These are phyloP conservation scores for Bromus sterilis DNA, from an alignment of 176 grass and related monocot species.

Conservation along the genomic window DNA sequence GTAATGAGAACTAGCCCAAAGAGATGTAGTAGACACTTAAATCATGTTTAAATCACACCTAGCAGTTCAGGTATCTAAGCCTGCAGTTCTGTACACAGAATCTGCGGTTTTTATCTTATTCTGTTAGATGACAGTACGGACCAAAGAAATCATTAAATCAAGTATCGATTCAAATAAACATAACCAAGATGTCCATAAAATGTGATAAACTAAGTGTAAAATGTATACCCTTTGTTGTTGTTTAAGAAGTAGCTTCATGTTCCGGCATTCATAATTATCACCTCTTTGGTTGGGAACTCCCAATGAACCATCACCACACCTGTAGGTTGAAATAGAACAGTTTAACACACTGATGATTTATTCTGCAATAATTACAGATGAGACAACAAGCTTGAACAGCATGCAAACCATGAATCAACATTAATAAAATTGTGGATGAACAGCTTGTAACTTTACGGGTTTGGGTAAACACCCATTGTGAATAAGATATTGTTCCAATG, in stretches of 20 bases:
- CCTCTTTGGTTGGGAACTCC: slow-evolving; percentile 94
- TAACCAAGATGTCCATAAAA: not conserved
- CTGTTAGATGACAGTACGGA: not conserved
- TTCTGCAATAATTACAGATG: not conserved
- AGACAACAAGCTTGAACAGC: slow-evolving; percentile 1
- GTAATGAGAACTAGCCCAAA: not conserved
- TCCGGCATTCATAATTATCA: slow-evolving; percentile 95
- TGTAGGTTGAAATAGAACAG: slow-evolving; percentile 24
- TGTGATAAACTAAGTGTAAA: slow-evolving; percentile 9
- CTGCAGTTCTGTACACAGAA: not conserved
- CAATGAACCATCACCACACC: slow-evolving; percentile 93
- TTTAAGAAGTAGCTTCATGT: slow-evolving; percentile 98
- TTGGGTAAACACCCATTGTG: not conserved
- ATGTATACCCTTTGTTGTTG: slow-evolving; percentile 86
- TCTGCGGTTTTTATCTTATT: not conserved
- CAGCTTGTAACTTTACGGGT: not conserved
- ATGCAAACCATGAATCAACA: not conserved
- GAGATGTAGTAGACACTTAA: not conserved
- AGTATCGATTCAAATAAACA: not conserved
- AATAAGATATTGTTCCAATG: not conserved
- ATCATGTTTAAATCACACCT: not conserved
- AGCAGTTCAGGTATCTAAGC: not conserved
- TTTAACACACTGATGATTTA: not conserved
- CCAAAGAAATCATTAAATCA: slow-evolving; percentile 5
- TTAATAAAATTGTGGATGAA: not conserved